A percentile compares a stretch with the other conserved stretches of the same genome.
phyloP scores from a whole-genome alignment of 2,329 filamentous ascomycete genomes.

The Xylogone sp. region DNA sequence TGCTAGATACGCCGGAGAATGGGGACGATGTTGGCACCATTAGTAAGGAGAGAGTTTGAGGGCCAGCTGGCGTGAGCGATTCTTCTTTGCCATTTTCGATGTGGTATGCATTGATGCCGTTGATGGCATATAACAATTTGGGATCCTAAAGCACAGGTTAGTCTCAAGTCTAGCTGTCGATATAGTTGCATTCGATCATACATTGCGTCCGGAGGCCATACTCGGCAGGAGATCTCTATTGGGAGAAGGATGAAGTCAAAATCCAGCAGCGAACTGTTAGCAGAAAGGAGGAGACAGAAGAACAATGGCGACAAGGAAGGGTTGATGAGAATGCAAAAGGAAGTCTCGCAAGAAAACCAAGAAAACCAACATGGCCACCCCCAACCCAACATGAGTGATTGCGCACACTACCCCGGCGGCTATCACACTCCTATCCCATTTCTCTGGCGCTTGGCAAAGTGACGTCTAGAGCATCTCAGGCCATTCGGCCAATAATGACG shows the following conservation, averaged over 20 bases:
- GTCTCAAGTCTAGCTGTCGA: background rate
- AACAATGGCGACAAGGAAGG: too few relatives aligned
- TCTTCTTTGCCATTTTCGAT: conserved; percentile 83
- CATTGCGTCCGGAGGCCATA: conserved; percentile 28
- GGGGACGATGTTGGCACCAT: conserved; percentile 92
- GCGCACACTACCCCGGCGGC: background rate
- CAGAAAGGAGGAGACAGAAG: too few relatives aligned
- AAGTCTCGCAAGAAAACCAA: background rate
- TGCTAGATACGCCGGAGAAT: conserved; percentile 47
- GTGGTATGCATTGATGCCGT: conserved; percentile 87
- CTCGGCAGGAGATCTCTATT: background rate
- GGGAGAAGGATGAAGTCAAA: too few relatives aligned
- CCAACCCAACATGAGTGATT: background rate
- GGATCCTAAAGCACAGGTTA: conserved; percentile 40
- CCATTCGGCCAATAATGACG: background rate
- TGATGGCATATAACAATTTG: conserved; percentile 67
- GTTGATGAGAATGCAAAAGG: background rate
- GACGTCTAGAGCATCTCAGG: background rate
- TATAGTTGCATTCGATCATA: conserved; percentile 7
- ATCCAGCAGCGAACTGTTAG: too few relatives aligned
- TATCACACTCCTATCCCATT: background rate
- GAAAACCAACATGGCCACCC: background rate
- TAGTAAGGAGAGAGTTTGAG: conserved; percentile 86
- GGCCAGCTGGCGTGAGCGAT: conserved; percentile 76
- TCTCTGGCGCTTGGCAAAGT: background rate